A percentile compares a stretch with the other conserved stretches of the same genome.
Evolutionary conservation across 2,329 filamentous ascomycete species (phyloP).

Genomic region (Corynespora cassiicola): DNA sequence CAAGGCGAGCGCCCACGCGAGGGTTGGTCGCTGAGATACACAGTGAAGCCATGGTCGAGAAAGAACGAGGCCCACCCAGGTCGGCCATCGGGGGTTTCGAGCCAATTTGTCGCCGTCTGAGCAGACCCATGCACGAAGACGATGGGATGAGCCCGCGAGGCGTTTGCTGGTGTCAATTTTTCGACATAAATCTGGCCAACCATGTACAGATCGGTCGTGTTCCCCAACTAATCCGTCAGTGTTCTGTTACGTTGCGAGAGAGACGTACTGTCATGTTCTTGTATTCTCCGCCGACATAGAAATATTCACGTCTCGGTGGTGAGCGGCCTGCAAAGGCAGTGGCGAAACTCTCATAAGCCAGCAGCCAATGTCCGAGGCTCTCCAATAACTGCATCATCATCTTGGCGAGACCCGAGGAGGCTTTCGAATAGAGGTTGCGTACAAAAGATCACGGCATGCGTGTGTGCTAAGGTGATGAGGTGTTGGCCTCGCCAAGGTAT

Average conservation of each 20-base stretch:
- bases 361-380: no score
- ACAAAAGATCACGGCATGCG: no score
- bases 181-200: slow-evolving; percentile 37
- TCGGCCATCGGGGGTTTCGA: slow-evolving; percentile 57
- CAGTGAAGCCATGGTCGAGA: slow-evolving; percentile 53
- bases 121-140: slow-evolving; percentile 36
- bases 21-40: slow-evolving; percentile 57
- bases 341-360: no score
- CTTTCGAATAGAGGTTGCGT: no score
- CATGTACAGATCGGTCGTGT: slow-evolving; percentile 16
- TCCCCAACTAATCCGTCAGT: slow-evolving; percentile 7
- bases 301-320: slow-evolving; percentile 22
- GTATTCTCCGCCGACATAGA: slow-evolving; percentile 34
- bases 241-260: not conserved
- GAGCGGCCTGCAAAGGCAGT: no score
- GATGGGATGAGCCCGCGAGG: slow-evolving; percentile 22
- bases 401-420: no score
- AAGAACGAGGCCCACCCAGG: slow-evolving; percentile 59
- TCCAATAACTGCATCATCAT: no score
- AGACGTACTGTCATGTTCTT: slow-evolving; percentile 17
- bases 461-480: no score
- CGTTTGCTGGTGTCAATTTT: slow-evolving; percentile 23
- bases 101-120: slow-evolving; percentile 40
- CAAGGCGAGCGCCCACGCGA: slow-evolving; percentile 55
- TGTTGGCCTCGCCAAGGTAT: no score